Evolutionary conservation across 2,329 filamentous ascomycete species (phyloP).

Genomic region (Fusarium mangiferae): DNA sequence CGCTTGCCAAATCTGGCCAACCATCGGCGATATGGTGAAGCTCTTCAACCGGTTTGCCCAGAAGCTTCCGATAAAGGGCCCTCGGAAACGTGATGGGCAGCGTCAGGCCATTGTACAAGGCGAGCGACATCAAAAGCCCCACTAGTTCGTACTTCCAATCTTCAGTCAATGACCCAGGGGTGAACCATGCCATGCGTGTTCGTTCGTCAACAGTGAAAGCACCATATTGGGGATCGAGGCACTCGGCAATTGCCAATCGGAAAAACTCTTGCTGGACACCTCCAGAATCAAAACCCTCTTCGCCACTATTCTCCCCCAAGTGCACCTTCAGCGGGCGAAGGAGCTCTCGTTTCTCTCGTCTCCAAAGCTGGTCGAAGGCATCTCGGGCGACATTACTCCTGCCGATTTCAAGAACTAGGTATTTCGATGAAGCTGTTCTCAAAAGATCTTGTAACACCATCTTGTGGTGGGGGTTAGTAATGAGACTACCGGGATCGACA

Average conservation of each 20-base stretch:
- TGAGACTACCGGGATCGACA: constrained; percentile 63
- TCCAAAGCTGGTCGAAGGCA: constrained; percentile 89
- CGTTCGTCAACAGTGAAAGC: constrained; percentile 82
- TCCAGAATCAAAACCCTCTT: constrained; percentile 92
- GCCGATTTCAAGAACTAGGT: constrained; percentile 75
- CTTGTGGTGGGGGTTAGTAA: constrained; percentile 67
- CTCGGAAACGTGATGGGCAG: constrained; percentile 89
- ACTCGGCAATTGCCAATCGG: constrained; percentile 81
- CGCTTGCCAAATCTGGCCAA: constrained; percentile 84
- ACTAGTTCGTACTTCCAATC: constrained; percentile 91
- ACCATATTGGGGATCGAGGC: constrained; percentile 80
- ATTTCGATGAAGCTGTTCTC: constrained; percentile 74
- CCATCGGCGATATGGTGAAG: constrained; percentile 84
- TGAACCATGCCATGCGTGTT: constrained; percentile 88
- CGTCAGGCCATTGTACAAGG: constrained; percentile 92
- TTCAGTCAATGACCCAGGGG: constrained; percentile 82
- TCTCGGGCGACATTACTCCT: constrained; percentile 75
- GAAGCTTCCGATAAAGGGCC: constrained; percentile 83
- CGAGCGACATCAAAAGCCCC: constrained; percentile 87
- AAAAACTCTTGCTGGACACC: constrained; percentile 98
- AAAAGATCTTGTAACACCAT: constrained; percentile 71
- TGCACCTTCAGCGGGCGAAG: constrained; percentile 88
- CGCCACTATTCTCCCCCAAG: constrained; percentile 82
- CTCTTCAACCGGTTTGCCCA: constrained; percentile 74
- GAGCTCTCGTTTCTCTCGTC: constrained; percentile 82